Evolutionary conservation across 1,284 basidiomycete species (phyloP).

Genomic region (Sphagnurus paluster): DNA sequence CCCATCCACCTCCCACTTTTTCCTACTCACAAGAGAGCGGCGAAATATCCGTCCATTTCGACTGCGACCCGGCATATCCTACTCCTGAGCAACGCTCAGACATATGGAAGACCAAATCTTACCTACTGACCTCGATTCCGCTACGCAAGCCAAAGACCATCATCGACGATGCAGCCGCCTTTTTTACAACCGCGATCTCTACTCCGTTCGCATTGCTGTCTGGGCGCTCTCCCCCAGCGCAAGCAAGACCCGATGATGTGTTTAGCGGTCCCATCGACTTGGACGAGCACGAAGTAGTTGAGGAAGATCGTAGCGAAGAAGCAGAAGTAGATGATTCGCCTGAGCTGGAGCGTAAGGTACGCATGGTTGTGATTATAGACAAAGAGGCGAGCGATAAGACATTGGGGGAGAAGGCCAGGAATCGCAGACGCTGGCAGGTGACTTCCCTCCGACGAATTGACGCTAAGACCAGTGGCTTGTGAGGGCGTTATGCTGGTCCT

Average conservation of each 20-base stretch:
- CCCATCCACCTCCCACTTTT: conserved; percentile 75
- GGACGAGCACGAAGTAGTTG: conserved; percentile 71
- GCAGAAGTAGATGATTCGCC: conserved; percentile 73
- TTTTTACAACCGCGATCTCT: conserved; percentile 56
- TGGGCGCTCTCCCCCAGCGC: conserved; percentile 31
- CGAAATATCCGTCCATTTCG: conserved; percentile 61
- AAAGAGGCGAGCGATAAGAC: conserved; percentile 27
- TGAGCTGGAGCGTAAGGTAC: conserved; percentile 44
- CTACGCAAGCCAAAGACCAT: conserved; percentile 63
- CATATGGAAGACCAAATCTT: conserved; percentile 58
- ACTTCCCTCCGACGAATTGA: conserved; percentile 36
- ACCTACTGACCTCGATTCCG: conserved; percentile 65
- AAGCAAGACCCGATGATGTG: conserved; percentile 61
- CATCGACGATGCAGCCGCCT: conserved; percentile 66
- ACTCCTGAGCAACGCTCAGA: conserved; percentile 34
- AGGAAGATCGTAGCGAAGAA: conserved; percentile 74
- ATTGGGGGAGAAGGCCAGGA: conserved; percentile 35
- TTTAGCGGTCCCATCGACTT: conserved; percentile 69
- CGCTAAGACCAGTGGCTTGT: conserved; percentile 32
- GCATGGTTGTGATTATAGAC: conserved; percentile 31
- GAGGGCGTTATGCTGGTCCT: neutral
- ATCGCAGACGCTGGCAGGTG: conserved; percentile 38
- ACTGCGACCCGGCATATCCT: conserved; percentile 62
- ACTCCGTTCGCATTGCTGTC: conserved; percentile 53
- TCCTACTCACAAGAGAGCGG: conserved; percentile 52